Base-by-base conservation (phyloP, 2,329 filamentous ascomycete genomes). In the Xylaria sp. region DNA sequence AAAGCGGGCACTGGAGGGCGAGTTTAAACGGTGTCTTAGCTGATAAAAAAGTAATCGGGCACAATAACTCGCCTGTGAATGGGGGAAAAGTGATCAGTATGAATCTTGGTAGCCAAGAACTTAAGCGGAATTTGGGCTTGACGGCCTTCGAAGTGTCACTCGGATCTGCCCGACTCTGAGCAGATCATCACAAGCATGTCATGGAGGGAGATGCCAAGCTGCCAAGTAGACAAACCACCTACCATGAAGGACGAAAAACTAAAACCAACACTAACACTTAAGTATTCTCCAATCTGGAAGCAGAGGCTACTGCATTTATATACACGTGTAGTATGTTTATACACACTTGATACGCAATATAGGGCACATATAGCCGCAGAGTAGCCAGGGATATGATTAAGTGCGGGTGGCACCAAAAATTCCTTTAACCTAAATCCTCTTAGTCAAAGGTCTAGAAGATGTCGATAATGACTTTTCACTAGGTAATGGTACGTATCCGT, bases 401-500 rank as follows among this genome's bases (percentile, higher is more conserved):
- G 29, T 65, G 49, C 20, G 58, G 17, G 45, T 29, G 39, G 38
- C 31, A 39, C 58, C 22, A 29, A 42, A 7, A 11, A 38, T 25
- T 7, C 33, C 27, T 22, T 57, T 49, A 58, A 63, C 63, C 49
- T 39, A 27, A 61, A 56, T 45, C 22, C 33, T 53, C 27, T 39
- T 66, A 63, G 64, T 42, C 5, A 38, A 20, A 55, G 47, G 47
- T 49, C 59, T 57, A 58, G 59, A 58, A 38, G 13, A 17, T 38
- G 51, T 13, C 11, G 50, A 44, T 45, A 22, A 58, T 53, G 53
- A 11, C 20, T 44, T 62, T 33, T 50, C n/a, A 33, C 13, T 42
- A n/a, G 11, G 25, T n/a, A 6, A 42, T n/a, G n/a, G 27, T 33
- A 47, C 38, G 22, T 20, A 15, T 51, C 38, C n/a, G 36, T 17